These are phyloP conservation scores for Clarkia xantiana DNA, from an alignment of 345 rosid genomes.

Conservation along the genomic window DNA sequence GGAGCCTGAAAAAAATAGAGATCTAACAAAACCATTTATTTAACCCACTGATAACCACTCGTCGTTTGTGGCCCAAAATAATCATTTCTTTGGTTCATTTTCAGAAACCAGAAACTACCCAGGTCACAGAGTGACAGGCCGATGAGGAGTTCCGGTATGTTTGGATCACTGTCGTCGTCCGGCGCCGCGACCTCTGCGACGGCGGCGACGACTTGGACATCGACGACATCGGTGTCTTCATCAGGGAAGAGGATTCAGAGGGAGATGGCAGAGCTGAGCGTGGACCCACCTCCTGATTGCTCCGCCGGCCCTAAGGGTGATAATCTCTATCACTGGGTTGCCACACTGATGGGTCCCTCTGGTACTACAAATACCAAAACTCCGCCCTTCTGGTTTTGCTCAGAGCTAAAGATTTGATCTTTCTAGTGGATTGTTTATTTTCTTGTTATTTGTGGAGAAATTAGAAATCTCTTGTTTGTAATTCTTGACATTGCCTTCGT, in stretches of 20 bases:
- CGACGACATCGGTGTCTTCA: constrained; percentile 66
- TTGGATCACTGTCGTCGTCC: constrained; percentile 23
- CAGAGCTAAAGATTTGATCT: background rate
- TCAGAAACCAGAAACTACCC: too few species aligned
- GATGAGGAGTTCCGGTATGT: constrained; percentile 12
- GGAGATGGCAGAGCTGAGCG: constrained; percentile 71
- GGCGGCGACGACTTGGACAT: constrained; percentile 56
- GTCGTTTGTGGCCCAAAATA: too few species aligned
- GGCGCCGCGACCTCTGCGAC: constrained; percentile 30
- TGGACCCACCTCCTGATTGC: constrained; percentile 63
- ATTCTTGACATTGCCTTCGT: too few species aligned
- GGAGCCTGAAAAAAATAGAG: too few species aligned
- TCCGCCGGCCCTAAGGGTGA: constrained; percentile 93
- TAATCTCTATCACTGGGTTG: constrained; percentile 84
- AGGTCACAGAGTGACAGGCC: background rate
- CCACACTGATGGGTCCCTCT: constrained; percentile 70
- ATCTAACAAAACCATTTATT: too few species aligned
- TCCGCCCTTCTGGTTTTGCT: background rate
- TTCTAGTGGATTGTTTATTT: too few species aligned
- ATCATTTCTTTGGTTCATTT: too few species aligned
- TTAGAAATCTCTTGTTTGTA: too few species aligned
- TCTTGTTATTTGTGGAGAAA: too few species aligned
- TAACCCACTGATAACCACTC: too few species aligned
- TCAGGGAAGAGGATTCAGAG: constrained; percentile 88
- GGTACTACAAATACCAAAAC: constrained; percentile 16